Base-by-base conservation (phyloP, 2,329 filamentous ascomycete genomes). In the Penicillium capsulatum region DNA sequence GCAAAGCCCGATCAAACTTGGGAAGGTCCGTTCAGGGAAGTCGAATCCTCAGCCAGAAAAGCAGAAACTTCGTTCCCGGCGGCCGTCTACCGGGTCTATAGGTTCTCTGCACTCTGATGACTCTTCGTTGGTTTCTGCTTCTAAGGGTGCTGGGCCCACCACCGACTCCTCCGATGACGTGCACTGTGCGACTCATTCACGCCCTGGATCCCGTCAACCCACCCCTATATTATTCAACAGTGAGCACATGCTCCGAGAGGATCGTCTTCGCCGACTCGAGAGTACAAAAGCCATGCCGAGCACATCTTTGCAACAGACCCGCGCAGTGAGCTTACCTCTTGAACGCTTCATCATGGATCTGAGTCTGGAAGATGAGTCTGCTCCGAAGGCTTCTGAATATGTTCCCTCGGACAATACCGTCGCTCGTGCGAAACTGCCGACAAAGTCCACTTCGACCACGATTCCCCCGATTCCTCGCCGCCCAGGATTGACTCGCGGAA, bases 281-380 rank as follows among this genome's bases (percentile, higher is more conserved):
- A 44, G 45, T 27, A 45, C 54, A 13, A 58, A 57, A 31, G 22
- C 44, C 10, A 53, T 54, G 3, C 46, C 50, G 16, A 44, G 49
- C 15, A 40, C 53, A 3, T 30, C 47, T 1, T 55, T 61, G 15
- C 46, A 55, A n/a, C 57, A 61, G 30, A 59, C 47, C 33, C 51
- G 60, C 17, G 50, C 57, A 1, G 59, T 65, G 7, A 67, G 64
- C 42, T 42, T 67, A 29, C 64, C 64, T 14, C 45, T 67, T 8
- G 58, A 66, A 41, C 60, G 64, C 3, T 67, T 66, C 28, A 67
- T 68, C 32, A 65, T 60, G 8, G 55, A 63, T n/a, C 32, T 59
- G 13, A 51, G 56, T 17, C 53, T 57, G 34, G 54, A 53, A 15
- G 38, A 43, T 22, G 51, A 52, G 13, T 31, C 40, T 9, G 38